Evolutionary conservation across 1,284 basidiomycete species (phyloP).

Genomic region (Moniliophthora roreri): DNA sequence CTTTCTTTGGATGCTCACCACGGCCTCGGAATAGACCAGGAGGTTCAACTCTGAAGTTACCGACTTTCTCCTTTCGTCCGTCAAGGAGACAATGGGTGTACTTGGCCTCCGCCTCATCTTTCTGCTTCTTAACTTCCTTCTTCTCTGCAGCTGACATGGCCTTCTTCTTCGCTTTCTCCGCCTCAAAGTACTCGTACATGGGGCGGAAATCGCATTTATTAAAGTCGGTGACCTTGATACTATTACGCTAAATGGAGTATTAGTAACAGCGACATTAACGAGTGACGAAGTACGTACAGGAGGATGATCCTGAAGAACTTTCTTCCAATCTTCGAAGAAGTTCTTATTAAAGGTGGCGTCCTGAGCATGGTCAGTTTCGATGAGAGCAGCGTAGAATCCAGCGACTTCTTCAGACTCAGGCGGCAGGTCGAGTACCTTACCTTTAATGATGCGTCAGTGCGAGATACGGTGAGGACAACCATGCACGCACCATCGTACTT

Average conservation of each 20-base stretch:
- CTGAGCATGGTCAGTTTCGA: slow-evolving; percentile 92
- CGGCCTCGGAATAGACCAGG: slow-evolving; percentile 97
- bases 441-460: slow-evolving; percentile 39
- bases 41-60: slow-evolving; percentile 98
- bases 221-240: slow-evolving; percentile 77
- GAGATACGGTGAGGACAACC: slow-evolving; percentile 15
- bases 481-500: slow-evolving; percentile 81
- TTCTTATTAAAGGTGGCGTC: slow-evolving; percentile 92
- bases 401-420: slow-evolving; percentile 95
- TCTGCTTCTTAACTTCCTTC: slow-evolving; percentile 84
- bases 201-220: slow-evolving; percentile 91
- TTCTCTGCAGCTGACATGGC: slow-evolving; percentile 83
- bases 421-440: slow-evolving; percentile 77
- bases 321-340: slow-evolving; percentile 93
- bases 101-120: slow-evolving; percentile 82
- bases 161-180: slow-evolving; percentile 93
- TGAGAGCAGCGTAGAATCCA: slow-evolving; percentile 91
- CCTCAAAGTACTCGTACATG: slow-evolving; percentile 93
- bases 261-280: slow-evolving; percentile 10
- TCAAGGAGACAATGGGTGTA: slow-evolving; percentile 89
- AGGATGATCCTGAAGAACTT: slow-evolving; percentile 78
- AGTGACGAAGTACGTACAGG: slow-evolving; percentile 60
- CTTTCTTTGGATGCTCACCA: slow-evolving; percentile 98
- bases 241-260: slow-evolving; percentile 51
- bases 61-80: slow-evolving; percentile 96